Evolutionary conservation across 2,329 filamentous ascomycete genomes (phyloP), one percentile per base, ranked within the genome.

Genomic region (Colletotrichum sojae): DNA sequence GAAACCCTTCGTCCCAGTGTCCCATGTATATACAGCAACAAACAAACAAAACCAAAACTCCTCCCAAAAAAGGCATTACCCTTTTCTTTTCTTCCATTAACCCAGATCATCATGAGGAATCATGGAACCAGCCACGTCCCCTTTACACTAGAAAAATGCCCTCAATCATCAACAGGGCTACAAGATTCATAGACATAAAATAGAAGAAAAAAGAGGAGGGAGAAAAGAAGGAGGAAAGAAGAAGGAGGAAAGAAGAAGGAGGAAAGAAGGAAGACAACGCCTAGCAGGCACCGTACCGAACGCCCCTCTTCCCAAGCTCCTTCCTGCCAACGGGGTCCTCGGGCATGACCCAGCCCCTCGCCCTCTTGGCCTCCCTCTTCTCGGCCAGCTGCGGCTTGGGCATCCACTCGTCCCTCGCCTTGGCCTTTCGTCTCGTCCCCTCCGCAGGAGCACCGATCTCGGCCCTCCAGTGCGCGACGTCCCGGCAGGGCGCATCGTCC

Each of bases 401-500:
- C 81, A 95, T 94, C 92, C 92, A 94, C 22, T 82, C 81, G 79
- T 95, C 92, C 49, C 91, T 85, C n/a, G 89, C 83, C 27, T 91
- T 81, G 60, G 90, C 89, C 83, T 93, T 92, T 76, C 91, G 85
- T 45, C 92, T 83, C 1, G 91, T 93, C 45, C 91, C 87, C 73
- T 93, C 92, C 12, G 91, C 91, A 0, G 92, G 92, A 0, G 91
- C 91, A 0, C 92, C 92, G 72, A 94, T 92, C 73, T 94, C 91
- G 69, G 89, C 84, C 75, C 85, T 87, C 91, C 90, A 95, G 71
- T 84, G 75, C 72, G 86, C 82, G 62, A 92, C 90, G 18, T 88
- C 88, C 18, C 20, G 20, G 39, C 49, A 45, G 40, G 67, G 62
- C 2, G 86, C 83, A 71, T 90, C 86, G 75, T 90, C 88, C 71